Base-by-base conservation (phyloP, 768 basidiomycete genomes). In the Tulasnella sp. region DNA sequence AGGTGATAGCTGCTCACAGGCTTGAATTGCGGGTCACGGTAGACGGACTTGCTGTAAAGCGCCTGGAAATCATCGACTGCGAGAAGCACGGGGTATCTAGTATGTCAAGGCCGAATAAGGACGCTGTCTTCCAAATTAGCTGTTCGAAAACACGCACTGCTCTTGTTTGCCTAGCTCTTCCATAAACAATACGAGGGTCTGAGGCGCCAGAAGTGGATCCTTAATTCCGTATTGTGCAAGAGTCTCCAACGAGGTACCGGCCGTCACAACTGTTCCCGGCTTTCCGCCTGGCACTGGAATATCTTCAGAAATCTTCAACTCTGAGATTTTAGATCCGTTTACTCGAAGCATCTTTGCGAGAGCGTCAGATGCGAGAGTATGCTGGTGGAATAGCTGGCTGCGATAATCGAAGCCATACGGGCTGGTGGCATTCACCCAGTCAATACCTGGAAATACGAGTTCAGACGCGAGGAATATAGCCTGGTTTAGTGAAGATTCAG, bases 11-110 rank as follows among this genome's bases (percentile, higher is more conserved):
- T 85, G 76, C 90, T 88, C 74, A 97, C 89, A 12, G 84, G 80
- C 8, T 85, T 84, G 82, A 90, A 93, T 58, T 90, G 89, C 15
- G 92, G 91, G 76, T 93, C 90, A 34, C 89, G 88, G 83, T 96
- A 96, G 36, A 84, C 80, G 0, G 91, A 88, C 64, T 83, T 84
- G 67, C 85, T 85, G 80, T 93, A 94, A 34, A 97, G 82, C 0
- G 93, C 87, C 82, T 97, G 96, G 82, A 93, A 89, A 79, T 97
- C 95, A 79, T 97, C 96, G 0, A 96, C 85, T 0, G 94, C 95
- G 38, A 96, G 84, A 7, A 97, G 81, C 1, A 97, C 91, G 0
- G 94, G 94, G 80, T 86, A 84, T 64, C 93, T 95, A 77, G 73
- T 29, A 71, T 34, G 58, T 54, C n/a, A 15, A 52, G n/a, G 25